Evolutionary conservation across 2,329 filamentous ascomycete genomes (phyloP).

Genomic region (Sarocladium brachiariae): DNA sequence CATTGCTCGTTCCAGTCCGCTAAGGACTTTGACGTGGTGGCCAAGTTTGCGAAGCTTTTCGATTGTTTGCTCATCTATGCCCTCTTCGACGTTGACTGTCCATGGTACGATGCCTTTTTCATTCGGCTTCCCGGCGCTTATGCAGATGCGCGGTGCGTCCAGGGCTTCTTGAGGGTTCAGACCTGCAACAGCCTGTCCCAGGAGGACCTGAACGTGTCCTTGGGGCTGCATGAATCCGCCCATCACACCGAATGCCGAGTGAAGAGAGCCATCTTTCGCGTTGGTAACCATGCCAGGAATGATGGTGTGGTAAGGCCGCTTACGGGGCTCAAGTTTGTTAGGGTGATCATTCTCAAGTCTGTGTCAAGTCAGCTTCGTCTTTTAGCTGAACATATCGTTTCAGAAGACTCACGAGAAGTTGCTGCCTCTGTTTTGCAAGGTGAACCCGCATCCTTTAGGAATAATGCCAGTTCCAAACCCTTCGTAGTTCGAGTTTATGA

Average conservation of each 20-base stretch:
- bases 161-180: slow-evolving; percentile 80
- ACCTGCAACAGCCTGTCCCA: slow-evolving; percentile 81
- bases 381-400: too few relatives aligned
- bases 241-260: slow-evolving; percentile 93
- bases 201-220: slow-evolving; percentile 85
- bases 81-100: slow-evolving; percentile 75
- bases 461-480: slow-evolving; percentile 86
- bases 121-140: slow-evolving; percentile 66
- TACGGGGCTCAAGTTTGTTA: slow-evolving; percentile 71
- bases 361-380: background rate
- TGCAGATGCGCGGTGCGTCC: slow-evolving; percentile 86
- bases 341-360: slow-evolving; percentile 61
- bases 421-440: slow-evolving; percentile 84
- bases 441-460: slow-evolving; percentile 81
- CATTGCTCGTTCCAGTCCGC: slow-evolving; percentile 55
- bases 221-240: slow-evolving; percentile 98
- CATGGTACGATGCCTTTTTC: slow-evolving; percentile 46
- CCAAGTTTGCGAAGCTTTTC: slow-evolving; percentile 63
- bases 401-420: slow-evolving; percentile 57
- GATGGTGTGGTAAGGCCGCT: slow-evolving; percentile 95
- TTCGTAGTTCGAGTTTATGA: slow-evolving; percentile 93
- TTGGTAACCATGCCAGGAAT: slow-evolving; percentile 90
- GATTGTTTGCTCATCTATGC: slow-evolving; percentile 62
- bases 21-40: slow-evolving; percentile 64
- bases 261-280: slow-evolving; percentile 61